These are phyloP conservation scores for Immersiporthe knoxdaviesiana DNA, from an alignment of 2,329 filamentous ascomycete genomes.

Conservation along the genomic window DNA sequence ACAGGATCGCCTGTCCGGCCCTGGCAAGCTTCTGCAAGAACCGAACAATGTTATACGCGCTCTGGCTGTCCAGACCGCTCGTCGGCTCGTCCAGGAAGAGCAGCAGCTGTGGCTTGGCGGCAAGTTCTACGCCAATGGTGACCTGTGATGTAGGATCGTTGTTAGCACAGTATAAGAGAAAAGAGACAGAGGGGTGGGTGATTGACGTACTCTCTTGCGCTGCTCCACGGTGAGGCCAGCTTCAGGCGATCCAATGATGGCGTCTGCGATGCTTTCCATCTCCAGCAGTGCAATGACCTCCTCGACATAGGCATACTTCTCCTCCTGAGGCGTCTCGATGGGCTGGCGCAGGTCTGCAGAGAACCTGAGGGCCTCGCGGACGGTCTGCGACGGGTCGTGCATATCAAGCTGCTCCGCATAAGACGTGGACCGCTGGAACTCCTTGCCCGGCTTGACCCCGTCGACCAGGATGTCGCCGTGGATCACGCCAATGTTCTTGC, in stretches of 20 bases:
- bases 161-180: background rate
- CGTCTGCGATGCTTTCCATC: conserved; percentile 62
- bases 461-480: conserved; percentile 61
- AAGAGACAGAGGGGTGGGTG: background rate
- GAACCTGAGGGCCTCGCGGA: conserved; percentile 66
- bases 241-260: conserved; percentile 62
- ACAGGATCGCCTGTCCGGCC: conserved; percentile 86
- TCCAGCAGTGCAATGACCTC: conserved; percentile 60
- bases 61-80: conserved; percentile 72
- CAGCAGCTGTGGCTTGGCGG: conserved; percentile 77
- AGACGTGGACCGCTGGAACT: conserved; percentile 64
- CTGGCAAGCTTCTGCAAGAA: conserved; percentile 76
- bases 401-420: conserved; percentile 67
- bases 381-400: conserved; percentile 64
- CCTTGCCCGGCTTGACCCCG: conserved; percentile 57
- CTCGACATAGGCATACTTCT: conserved; percentile 64
- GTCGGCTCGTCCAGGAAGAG: conserved; percentile 82
- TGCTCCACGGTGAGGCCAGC: conserved; percentile 72
- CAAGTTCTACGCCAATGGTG: conserved; percentile 88
- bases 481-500: conserved; percentile 66
- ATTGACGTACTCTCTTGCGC: conserved; percentile 66
- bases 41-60: conserved; percentile 75
- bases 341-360: conserved; percentile 65
- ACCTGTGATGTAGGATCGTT: background rate
- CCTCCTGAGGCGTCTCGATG: conserved; percentile 53